Conservation (phyloP, 805 yeast genomes). For the Saturnispora besseyi region DNA sequence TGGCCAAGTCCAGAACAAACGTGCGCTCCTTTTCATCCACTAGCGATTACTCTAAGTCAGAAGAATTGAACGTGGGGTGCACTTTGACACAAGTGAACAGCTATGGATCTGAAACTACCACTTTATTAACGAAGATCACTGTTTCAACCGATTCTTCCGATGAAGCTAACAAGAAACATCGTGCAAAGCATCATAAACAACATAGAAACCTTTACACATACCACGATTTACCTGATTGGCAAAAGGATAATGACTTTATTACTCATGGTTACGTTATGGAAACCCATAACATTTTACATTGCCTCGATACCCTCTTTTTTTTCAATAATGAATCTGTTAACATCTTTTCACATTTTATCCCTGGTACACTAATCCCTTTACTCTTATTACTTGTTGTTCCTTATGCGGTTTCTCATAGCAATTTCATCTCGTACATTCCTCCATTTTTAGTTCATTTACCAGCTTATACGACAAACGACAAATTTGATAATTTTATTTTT, state of each 20-base stretch:
- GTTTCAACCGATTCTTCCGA: background rate
- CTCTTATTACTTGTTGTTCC: slow-evolving; percentile 17
- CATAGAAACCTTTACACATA: slow-evolving; percentile 20
- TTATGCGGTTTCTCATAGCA: slow-evolving; percentile 13
- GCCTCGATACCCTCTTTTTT: slow-evolving; percentile 35
- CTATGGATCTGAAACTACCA: slow-evolving; percentile 3
- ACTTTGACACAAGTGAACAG: slow-evolving; percentile 3
- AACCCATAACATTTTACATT: slow-evolving; percentile 32
- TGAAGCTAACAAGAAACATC: background rate
- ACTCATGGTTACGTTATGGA: slow-evolving; percentile 41
- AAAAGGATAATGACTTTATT: slow-evolving; percentile 46
- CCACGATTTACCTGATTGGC: slow-evolving; percentile 47
- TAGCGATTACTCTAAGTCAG: background rate
- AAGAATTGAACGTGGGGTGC: background rate
- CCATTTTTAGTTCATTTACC: slow-evolving; percentile 21
- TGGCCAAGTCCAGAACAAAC: slow-evolving; percentile 1
- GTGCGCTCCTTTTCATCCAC: background rate
- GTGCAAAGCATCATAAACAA: background rate
- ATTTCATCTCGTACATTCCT: slow-evolving; percentile 19
- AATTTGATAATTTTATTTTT: slow-evolving; percentile 33
- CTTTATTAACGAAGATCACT: background rate
- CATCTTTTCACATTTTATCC: slow-evolving; percentile 43
- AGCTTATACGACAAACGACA: slow-evolving; percentile 19
- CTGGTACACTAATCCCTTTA: slow-evolving; percentile 30
- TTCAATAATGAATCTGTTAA: slow-evolving; percentile 47